phyloP scores from a whole-genome alignment of 73 alveolate species.

The Paramecium tetraurelia region DNA sequence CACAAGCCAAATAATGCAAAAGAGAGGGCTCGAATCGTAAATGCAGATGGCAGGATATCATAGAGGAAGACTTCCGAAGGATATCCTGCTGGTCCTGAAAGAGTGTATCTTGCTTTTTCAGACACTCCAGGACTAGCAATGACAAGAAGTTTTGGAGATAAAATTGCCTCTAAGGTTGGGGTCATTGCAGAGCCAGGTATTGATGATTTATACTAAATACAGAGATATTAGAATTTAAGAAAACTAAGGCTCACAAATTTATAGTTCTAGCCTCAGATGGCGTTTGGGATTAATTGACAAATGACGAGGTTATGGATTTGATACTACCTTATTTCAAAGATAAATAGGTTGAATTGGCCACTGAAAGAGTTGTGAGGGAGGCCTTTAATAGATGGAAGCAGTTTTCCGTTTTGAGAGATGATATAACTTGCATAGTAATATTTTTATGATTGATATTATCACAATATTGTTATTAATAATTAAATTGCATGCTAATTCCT shows the following conservation, averaged over 20 bases:
- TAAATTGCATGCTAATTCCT: background rate
- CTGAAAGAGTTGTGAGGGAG: slow-evolving; percentile 52
- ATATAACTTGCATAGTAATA: slow-evolving; percentile 52
- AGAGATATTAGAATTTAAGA: background rate
- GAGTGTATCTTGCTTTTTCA: slow-evolving; percentile 67
- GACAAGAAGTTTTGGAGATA: slow-evolving; percentile 76
- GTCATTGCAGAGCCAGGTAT: slow-evolving; percentile 74
- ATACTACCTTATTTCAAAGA: slow-evolving; percentile 45
- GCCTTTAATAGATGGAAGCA: slow-evolving; percentile 46
- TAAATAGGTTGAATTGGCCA: slow-evolving; percentile 42
- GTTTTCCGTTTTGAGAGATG: slow-evolving; percentile 27
- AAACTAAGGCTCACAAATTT: slow-evolving; percentile 31
- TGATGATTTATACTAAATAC: background rate
- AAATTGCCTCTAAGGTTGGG: slow-evolving; percentile 65
- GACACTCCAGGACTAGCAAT: slow-evolving; percentile 77
- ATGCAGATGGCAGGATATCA: slow-evolving; percentile 69
- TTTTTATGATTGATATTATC: background rate
- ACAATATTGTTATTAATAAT: background rate
- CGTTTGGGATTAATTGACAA: slow-evolving; percentile 56
- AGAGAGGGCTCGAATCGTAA: slow-evolving; percentile 68
- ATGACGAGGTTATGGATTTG: slow-evolving; percentile 59
- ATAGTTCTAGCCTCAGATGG: slow-evolving; percentile 65
- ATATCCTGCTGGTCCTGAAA: slow-evolving; percentile 66
- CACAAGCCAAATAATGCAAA: slow-evolving; percentile 74
- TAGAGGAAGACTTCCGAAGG: slow-evolving; percentile 47